Conservation (phyloP, 768 basidiomycete species). For the Boletus tomentosulus region DNA sequence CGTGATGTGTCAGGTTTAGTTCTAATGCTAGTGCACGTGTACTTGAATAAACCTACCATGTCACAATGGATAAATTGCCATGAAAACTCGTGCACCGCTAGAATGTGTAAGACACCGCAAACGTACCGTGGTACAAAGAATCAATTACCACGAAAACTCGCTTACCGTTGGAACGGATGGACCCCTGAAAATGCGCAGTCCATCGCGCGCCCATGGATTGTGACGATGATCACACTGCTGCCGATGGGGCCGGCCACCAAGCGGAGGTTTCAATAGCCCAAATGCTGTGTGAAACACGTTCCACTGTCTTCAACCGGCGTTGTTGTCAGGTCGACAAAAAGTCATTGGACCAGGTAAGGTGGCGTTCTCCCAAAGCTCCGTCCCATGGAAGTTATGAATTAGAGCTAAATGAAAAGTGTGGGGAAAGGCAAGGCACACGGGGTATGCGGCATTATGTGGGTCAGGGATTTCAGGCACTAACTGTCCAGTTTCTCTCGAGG, state of each 20-base stretch:
- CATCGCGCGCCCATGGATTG: not conserved
- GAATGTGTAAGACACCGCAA: not conserved
- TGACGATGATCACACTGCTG: not conserved
- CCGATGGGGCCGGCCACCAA: not conserved
- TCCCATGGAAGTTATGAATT: not conserved
- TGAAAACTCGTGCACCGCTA: not conserved
- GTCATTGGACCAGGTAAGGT: not conserved
- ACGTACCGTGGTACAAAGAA: not conserved
- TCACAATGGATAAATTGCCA: not conserved
- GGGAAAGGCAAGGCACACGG: conserved; percentile 6
- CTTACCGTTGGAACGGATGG: not conserved
- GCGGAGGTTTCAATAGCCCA: not conserved
- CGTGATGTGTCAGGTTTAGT: conserved; percentile 7
- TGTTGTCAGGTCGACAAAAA: conserved; percentile 8
- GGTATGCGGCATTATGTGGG: not conserved
- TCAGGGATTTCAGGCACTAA: not conserved
- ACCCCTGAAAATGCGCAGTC: not conserved
- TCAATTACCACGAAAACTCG: not conserved
- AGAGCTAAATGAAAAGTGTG: conserved; percentile 7
- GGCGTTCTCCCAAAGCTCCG: not conserved
- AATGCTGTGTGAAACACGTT: conserved; percentile 6
- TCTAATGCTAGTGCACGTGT: not conserved
- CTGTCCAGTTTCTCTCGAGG: conserved; percentile 1
- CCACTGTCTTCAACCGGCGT: not conserved
- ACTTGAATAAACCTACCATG: conserved; percentile 3